Evolutionary conservation across 306 rosid species (phyloP).

Genomic region (Ceratonia siliqua): DNA sequence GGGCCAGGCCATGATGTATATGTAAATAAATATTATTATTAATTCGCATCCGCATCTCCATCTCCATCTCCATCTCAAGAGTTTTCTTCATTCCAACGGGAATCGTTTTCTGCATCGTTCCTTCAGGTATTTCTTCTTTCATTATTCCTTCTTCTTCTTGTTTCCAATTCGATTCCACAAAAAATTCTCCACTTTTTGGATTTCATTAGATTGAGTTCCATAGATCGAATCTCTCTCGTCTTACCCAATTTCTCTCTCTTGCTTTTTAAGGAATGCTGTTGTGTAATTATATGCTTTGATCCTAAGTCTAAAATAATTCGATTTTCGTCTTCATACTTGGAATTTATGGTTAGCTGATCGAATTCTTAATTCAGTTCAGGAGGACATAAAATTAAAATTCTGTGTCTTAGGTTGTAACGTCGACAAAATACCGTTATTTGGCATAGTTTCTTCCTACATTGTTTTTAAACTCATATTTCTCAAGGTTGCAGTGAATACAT

Average conservation of each 20-base stretch:
- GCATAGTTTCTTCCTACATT: not conserved
- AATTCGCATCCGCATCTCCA: not conserved
- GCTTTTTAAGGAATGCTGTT: not conserved
- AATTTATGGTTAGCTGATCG: not conserved
- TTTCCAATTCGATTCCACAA: not conserved
- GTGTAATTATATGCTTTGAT: constrained; percentile 12
- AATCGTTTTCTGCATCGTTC: constrained; percentile 8
- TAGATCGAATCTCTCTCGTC: constrained; percentile 16
- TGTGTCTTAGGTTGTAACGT: not conserved
- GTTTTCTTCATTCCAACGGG: not conserved
- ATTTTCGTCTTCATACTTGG: not conserved
- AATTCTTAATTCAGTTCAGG: constrained; percentile 14
- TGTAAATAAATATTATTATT: no score
- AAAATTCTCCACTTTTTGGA: not conserved
- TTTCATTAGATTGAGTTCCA: not conserved
- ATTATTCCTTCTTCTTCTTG: not conserved
- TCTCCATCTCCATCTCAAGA: not conserved
- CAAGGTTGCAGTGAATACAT: not conserved
- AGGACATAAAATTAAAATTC: not conserved
- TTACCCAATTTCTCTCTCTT: not conserved
- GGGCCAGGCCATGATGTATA: no score
- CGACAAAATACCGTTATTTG: not conserved
- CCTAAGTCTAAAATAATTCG: constrained; percentile 14
- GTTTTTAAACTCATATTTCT: not conserved
- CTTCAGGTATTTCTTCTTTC: constrained; percentile 26